phyloP scores from a whole-genome alignment of 495 filamentous ascomycete species.

The Penicillium bialowiezense region DNA sequence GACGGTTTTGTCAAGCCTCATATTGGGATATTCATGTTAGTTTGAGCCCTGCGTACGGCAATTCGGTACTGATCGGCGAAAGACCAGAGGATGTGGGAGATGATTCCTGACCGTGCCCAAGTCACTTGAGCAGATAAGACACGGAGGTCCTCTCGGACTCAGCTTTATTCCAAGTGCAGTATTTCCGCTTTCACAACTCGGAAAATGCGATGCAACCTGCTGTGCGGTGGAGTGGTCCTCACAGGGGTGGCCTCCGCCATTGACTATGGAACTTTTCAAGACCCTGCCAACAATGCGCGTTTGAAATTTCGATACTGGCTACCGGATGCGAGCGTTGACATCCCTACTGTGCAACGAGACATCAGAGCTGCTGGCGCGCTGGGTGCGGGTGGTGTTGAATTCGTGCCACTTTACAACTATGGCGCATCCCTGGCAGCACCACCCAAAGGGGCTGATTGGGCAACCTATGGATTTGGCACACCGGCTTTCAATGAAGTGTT shows the following conservation, averaged over 20 bases:
- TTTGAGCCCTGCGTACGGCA: not conserved
- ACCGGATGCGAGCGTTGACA: constrained; percentile 41
- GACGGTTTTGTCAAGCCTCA: not conserved
- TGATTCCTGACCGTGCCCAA: too few relatives aligned
- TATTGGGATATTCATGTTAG: not conserved
- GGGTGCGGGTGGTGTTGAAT: constrained; percentile 44
- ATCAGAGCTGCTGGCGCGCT: constrained; percentile 28
- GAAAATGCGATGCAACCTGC: not conserved
- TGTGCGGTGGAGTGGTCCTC: not conserved
- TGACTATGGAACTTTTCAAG: constrained; percentile 23
- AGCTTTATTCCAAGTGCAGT: not conserved
- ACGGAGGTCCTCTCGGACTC: not conserved
- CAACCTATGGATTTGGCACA: constrained; percentile 46
- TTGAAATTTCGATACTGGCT: constrained; percentile 37
- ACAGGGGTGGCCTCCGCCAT: not conserved
- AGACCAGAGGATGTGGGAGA: too few relatives aligned
- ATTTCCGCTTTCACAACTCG: not conserved
- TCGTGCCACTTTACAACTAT: constrained; percentile 42
- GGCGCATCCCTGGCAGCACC: constrained; percentile 10
- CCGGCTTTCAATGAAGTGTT: constrained; percentile 37
- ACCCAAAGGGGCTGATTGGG: constrained; percentile 35
- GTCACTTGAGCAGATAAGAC: not conserved
- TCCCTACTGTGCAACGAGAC: constrained; percentile 25
- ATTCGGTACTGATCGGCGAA: not conserved
- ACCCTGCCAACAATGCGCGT: constrained; percentile 19